Conservation (phyloP, 257 asterid species). For the Penstemon eatonii region DNA sequence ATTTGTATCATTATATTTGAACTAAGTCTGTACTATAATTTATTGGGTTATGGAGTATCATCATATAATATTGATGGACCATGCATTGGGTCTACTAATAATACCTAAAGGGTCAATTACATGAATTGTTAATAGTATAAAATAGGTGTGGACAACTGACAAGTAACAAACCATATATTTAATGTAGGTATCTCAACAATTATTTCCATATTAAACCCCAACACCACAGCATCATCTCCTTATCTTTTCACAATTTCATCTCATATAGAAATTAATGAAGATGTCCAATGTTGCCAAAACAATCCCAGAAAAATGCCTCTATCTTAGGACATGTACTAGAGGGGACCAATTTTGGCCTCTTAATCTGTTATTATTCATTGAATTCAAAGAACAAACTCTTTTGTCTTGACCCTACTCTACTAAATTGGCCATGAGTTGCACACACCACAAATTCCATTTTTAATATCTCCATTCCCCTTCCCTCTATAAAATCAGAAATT, state of each 20-base stretch:
- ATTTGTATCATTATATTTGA: too few relatives aligned
- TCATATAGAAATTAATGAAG: conserved; percentile 20
- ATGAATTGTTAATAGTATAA: neutral
- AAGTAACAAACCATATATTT: conserved; percentile 10
- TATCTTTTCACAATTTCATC: conserved; percentile 20
- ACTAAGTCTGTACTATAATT: too few relatives aligned
- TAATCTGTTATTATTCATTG: conserved; percentile 25
- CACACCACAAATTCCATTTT: conserved; percentile 48
- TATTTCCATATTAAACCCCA: conserved; percentile 24
- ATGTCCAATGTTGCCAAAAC: conserved; percentile 41
- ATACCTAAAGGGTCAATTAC: too few relatives aligned
- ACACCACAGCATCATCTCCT: conserved; percentile 3
- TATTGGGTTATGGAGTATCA: too few relatives aligned
- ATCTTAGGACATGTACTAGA: conserved; percentile 27
- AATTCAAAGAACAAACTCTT: conserved; percentile 36
- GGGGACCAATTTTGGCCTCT: conserved; percentile 42
- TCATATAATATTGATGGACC: too few relatives aligned
- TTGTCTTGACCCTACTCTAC: conserved; percentile 38
- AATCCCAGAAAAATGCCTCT: conserved; percentile 22
- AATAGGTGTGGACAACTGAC: neutral
- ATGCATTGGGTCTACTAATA: too few relatives aligned
- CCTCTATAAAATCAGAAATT: conserved; percentile 29
- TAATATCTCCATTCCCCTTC: conserved; percentile 28
- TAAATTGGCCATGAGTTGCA: conserved; percentile 29
- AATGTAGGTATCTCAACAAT: conserved; percentile 12